These are phyloP conservation scores for Physaria fendleri DNA, from an alignment of 345 rosid genomes.

Conservation along the genomic window DNA sequence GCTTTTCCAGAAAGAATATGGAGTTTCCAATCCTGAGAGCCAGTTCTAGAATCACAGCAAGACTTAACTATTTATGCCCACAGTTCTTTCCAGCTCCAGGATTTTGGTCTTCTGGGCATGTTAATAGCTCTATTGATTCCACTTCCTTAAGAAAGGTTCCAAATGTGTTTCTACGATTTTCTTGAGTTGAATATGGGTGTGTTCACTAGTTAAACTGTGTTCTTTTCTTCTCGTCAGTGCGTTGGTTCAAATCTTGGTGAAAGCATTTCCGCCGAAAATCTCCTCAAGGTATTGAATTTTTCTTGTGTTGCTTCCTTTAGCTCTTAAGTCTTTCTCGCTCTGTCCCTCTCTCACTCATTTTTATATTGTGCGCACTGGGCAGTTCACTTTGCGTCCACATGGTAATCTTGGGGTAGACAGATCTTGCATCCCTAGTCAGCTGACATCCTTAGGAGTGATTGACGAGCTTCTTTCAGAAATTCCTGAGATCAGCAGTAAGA, in stretches of 20 bases:
- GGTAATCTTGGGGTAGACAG: slow-evolving; percentile 84
- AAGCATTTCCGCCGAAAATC: slow-evolving; percentile 78
- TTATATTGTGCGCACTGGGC: slow-evolving; percentile 27
- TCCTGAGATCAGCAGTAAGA: slow-evolving; percentile 70
- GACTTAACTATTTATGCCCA: slow-evolving; percentile 89
- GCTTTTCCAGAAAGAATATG: slow-evolving; percentile 57
- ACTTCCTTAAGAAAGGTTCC: slow-evolving; percentile 48
- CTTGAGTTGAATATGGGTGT: neutral
- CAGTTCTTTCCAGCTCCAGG: slow-evolving; percentile 95
- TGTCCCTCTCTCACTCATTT: neutral
- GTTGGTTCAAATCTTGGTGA: slow-evolving; percentile 29
- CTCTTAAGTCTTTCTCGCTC: slow-evolving; percentile 8
- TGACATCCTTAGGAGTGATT: slow-evolving; percentile 43
- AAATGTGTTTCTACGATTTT: slow-evolving; percentile 4
- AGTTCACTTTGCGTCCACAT: slow-evolving; percentile 95
- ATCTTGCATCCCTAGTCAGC: slow-evolving; percentile 53
- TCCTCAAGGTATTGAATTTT: slow-evolving; percentile 65
- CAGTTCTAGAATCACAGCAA: slow-evolving; percentile 77
- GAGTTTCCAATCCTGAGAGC: slow-evolving; percentile 78
- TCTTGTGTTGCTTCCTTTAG: slow-evolving; percentile 9
- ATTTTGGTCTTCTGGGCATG: slow-evolving; percentile 51
- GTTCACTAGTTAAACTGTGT: neutral
- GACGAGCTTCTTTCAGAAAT: slow-evolving; percentile 58
- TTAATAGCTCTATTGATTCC: slow-evolving; percentile 23
- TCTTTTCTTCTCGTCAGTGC: slow-evolving; percentile 40